These are phyloP conservation scores for Stevia rebaudiana DNA, from an alignment of 140 eudicot genomes.

Conservation along the genomic window DNA sequence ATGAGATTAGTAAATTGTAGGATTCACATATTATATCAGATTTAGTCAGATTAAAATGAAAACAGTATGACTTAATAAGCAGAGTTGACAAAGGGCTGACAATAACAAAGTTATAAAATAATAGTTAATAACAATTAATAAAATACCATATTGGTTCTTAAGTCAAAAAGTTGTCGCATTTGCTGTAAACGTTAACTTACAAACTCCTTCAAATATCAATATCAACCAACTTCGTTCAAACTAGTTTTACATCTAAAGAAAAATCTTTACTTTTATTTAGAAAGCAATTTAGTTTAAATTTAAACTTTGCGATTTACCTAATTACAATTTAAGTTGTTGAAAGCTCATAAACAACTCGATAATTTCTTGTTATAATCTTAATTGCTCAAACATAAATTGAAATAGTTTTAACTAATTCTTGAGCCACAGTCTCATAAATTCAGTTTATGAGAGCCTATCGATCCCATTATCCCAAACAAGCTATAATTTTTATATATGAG, in stretches of 20 bases:
- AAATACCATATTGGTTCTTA: neutral
- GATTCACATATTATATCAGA: neutral
- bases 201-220: neutral
- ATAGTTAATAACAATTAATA: neutral
- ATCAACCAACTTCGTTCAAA: neutral
- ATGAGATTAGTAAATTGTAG: neutral
- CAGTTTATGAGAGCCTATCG: too few species aligned
- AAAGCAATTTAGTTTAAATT: neutral
- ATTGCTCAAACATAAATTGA: too few species aligned
- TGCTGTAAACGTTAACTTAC: constrained; percentile 13
- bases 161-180: neutral
- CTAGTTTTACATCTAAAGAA: neutral
- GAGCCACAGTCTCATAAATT: too few species aligned
- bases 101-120: too few species aligned
- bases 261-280: neutral
- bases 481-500: too few species aligned
- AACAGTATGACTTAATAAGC: constrained; percentile 4
- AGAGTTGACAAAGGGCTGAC: constrained; percentile 10
- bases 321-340: neutral
- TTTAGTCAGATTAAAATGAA: neutral
- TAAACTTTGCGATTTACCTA: neutral
- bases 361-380: too few species aligned
- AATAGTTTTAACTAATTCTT: too few species aligned
- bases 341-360: too few species aligned
- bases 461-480: too few species aligned